Base-by-base conservation (phyloP, 2,329 filamentous ascomycete species). In the Moelleriella libera region DNA sequence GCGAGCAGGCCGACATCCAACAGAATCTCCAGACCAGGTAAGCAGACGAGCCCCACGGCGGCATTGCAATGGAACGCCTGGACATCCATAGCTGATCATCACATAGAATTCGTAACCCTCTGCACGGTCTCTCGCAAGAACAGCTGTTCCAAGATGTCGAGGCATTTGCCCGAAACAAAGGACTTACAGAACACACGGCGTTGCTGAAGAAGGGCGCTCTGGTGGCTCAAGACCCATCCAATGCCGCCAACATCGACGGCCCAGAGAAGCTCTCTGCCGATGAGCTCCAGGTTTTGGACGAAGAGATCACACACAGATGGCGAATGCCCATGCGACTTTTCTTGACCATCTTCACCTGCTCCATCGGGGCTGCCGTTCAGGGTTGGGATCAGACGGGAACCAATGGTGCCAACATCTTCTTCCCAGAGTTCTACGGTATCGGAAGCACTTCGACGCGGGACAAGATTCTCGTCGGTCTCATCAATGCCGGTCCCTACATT, bases 291-390 rank as follows among this genome's bases (percentile, higher is more conserved):
- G 67, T 68, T 12, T 69, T 90, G 12, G 65, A 68, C 42, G 68
- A 76, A 41, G 82, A 86, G 59, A 64, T 71, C 42, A 67, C 72
- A 5, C 80, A 86, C 69, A 80, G 78, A 55, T 86, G 82, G 78
- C 69, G 72, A 49, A 74, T 82, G 50, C 79, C 82, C 0, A 64
- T 57, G 54, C 72, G 72, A 53, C 67, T 86, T 5, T 82, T 79
- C 66, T 71, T 81, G 51, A 83, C 82, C 34, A 83, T 86, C 51
- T 67, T 74, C 3, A 74, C 78, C 11, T 83, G 79, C 60, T 83
- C 81, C 43, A 75, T 85, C 45, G 81, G 78, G 48, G 81, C 82
- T 30, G 80, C 80, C 10, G 78, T 83, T 29, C 76, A 80, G 54
- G 78, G 80, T 11, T 83, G 79, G 79, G 79, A 83, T 55, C 62